Evolutionary conservation across 805 yeast species (phyloP), one percentile per base, ranked within the genome.

Genomic region (Starmerella apis): DNA sequence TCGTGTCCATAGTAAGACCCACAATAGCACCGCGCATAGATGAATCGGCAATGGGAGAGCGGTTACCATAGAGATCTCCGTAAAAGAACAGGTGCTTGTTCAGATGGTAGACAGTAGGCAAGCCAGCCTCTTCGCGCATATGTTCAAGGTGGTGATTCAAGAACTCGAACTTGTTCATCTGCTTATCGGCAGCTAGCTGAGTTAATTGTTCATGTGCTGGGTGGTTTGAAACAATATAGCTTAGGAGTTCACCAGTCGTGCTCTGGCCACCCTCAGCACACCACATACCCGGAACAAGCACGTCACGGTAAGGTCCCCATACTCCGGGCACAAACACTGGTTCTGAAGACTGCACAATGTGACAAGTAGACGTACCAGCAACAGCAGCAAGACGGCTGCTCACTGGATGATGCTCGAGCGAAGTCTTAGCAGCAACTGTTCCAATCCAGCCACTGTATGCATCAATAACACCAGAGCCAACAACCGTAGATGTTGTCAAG

Each of bases 371-470:
- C 5, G 98, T 92, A 53, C 98, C 98, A 0, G 98, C 97, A 19
- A 92, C 96, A 2, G 96, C 96, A 14, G 98, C 97, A 57, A 92
- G 73, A 59, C 96, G 77, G 51, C 94, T 94, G 57, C 82, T 74
- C 4, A 92, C 79, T 35, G 59, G 59, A n/a, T 55, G 55, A 5
- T 73, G 63, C 22, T 62, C 71, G 13, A 41, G 44, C 4, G 69
- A 62, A 55, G 82, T 85, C 58, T 80, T 79, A 1, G 94, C 95
- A 24, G 96, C 98, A 52, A 90, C 95, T 1, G 97, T 92, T 50
- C 98, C 98, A 49, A 92, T 78, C 96, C 97, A 92, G 41, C 98
- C 98, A 3, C 97, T 94, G 63, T 92, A 92, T 5, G 97, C 96
- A 65, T 92, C 98, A 63, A 92, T 92, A 33, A 92, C 95, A 63